Conservation (phyloP, 495 filamentous ascomycete species). For the Durotheca rogersii region DNA sequence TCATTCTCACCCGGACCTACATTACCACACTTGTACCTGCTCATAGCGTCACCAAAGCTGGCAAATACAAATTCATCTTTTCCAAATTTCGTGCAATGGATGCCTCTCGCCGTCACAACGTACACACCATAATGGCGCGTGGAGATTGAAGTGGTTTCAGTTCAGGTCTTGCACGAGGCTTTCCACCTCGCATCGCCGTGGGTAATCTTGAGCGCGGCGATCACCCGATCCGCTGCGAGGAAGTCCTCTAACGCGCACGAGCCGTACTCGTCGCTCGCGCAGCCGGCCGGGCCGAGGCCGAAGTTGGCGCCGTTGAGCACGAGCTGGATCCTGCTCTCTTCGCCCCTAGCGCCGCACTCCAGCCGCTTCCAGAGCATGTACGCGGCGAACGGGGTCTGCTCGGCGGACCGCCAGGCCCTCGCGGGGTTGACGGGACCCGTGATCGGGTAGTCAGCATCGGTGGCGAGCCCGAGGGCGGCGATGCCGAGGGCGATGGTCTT, state of each 20-base stretch:
- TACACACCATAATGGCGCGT: neutral
- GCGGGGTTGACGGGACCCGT: slow-evolving; percentile 11
- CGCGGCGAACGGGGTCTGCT: slow-evolving; percentile 19
- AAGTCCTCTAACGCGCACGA: slow-evolving; percentile 18
- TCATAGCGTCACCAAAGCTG: neutral
- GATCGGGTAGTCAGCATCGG: slow-evolving; percentile 9
- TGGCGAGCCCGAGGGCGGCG: slow-evolving; percentile 20
- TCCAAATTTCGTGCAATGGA: neutral
- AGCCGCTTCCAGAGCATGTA: slow-evolving; percentile 21
- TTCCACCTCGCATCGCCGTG: slow-evolving; percentile 18
- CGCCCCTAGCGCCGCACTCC: slow-evolving; percentile 6
- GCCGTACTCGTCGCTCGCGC: slow-evolving; percentile 18
- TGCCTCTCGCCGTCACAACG: neutral
- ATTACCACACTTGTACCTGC: too few relatives aligned
- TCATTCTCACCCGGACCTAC: neutral
- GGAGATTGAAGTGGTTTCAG: neutral
- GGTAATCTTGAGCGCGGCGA: slow-evolving; percentile 11
- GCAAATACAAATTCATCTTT: neutral
- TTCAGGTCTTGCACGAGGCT: neutral
- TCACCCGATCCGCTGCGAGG: slow-evolving; percentile 3
- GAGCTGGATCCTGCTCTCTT: slow-evolving; percentile 13
- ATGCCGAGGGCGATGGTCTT: slow-evolving; percentile 22
- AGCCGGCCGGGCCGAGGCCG: slow-evolving; percentile 10
- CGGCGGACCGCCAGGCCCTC: slow-evolving; percentile 15
- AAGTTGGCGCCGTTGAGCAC: slow-evolving; percentile 19